Base-by-base conservation (phyloP, 2,329 filamentous ascomycete species). In the Aspergillus quadricinctus region DNA sequence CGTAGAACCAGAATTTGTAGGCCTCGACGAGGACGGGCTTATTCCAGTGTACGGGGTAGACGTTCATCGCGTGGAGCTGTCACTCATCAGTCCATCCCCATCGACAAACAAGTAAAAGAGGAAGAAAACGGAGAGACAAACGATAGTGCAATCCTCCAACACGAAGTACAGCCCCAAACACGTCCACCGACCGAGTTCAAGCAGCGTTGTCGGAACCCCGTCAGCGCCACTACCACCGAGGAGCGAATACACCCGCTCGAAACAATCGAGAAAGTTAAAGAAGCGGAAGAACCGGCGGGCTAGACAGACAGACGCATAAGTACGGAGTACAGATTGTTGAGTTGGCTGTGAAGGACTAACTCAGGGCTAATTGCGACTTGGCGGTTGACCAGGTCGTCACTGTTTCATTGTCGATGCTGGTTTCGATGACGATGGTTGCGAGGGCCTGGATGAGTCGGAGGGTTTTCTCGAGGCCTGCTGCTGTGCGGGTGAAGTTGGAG, bases 1-100 rank as follows among this genome's bases (percentile, higher is more conserved):
- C 81, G 41, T 85, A 82, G 60, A 90, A 82, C 88, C 88, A 92
- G 71, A 88, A 86, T 52, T 84, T 81, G 72, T 88, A 84, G 0
- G 82, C 83, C 72, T 90, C 85, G 23, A 80, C 58, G 48, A 83
- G 77, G 3, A 88, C 64, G 27, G 60, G 63, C n/a, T 64, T 63
- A 17, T 80, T 79, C 69, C 76, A 80, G 0, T 68, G 49, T 1
- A 73, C 73, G 1, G 64, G 66, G 40, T 77, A 79, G 1, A 80
- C 64, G 0, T 79, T 80, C 74, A 87, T 85, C 11, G 83, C 69
- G 49, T 81, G 74, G 60, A 53, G 74, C 75, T 45, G 72, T 19
- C 17, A 10, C 28, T 23, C 21, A 50, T 64, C 31, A 64, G 54
- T 43, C 63, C 19, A 81, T 68, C 19, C 37, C 21, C 31, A 11